Conservation (phyloP, 805 yeast species). For the Priceomyces medius region DNA sequence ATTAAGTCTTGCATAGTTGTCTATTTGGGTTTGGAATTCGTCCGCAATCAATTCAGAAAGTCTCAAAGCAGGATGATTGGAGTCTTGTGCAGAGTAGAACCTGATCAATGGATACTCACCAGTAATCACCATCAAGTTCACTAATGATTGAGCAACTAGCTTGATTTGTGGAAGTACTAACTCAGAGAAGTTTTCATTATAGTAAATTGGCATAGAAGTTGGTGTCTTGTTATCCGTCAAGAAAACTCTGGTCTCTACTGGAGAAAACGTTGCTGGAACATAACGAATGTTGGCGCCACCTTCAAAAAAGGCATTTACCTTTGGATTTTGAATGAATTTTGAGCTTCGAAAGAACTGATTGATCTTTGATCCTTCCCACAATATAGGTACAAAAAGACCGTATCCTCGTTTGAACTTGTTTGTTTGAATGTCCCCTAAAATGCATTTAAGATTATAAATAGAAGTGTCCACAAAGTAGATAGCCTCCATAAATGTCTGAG, state of each 20-base stretch:
- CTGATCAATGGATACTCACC: conserved; percentile 90
- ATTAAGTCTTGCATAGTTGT: conserved; percentile 69
- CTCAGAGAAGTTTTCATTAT: conserved; percentile 61
- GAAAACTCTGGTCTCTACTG: conserved; percentile 70
- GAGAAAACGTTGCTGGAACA: conserved; percentile 45
- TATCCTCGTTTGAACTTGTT: conserved; percentile 75
- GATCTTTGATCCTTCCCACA: conserved; percentile 21
- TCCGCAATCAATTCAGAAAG: conserved; percentile 71
- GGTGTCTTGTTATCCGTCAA: conserved; percentile 53
- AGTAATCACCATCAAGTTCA: conserved; percentile 70
- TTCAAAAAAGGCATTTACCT: conserved; percentile 29
- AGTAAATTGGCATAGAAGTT: conserved; percentile 70
- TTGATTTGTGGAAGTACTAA: conserved; percentile 59
- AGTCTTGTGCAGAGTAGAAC: conserved; percentile 56
- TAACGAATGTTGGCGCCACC: conserved; percentile 28
- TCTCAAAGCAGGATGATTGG: conserved; percentile 52
- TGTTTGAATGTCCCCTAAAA: conserved; percentile 70
- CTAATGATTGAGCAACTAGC: conserved; percentile 60
- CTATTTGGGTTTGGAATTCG: conserved; percentile 68
- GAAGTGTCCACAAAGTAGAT: conserved; percentile 76
- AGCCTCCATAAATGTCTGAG: conserved; percentile 69
- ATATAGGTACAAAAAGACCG: conserved; percentile 65
- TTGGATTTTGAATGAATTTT: conserved; percentile 29
- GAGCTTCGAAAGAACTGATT: conserved; percentile 18
- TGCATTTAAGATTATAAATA: conserved; percentile 67